These are phyloP conservation scores for Xylaria acuta DNA, from an alignment of 495 filamentous ascomycete genomes.

Conservation along the genomic window DNA sequence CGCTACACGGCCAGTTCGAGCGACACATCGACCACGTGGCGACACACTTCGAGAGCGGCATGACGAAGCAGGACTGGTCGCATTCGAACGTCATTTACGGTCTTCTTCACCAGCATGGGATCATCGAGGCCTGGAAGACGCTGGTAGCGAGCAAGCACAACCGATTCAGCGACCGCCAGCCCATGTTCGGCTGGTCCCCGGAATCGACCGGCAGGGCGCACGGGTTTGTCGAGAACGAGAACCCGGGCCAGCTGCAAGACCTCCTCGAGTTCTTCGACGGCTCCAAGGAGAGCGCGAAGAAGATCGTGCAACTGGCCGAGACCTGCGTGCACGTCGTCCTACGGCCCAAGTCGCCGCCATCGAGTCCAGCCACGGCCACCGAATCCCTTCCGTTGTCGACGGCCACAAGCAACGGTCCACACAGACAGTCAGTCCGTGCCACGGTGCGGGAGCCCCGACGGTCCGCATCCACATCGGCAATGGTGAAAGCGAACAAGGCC, in stretches of 20 bases:
- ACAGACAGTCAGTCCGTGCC: slow-evolving; percentile 16
- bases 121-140: slow-evolving; percentile 54
- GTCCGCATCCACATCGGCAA: slow-evolving; percentile 38
- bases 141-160: slow-evolving; percentile 48
- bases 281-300: slow-evolving; percentile 47
- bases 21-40: slow-evolving; percentile 60
- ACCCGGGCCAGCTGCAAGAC: slow-evolving; percentile 56
- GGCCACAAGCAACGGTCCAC: not conserved
- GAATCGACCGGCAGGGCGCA: slow-evolving; percentile 53
- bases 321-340: slow-evolving; percentile 49
- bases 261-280: slow-evolving; percentile 57
- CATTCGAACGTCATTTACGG: slow-evolving; percentile 59
- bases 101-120: slow-evolving; percentile 55
- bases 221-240: slow-evolving; percentile 56
- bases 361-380: slow-evolving; percentile 14
- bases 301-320: slow-evolving; percentile 50
- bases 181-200: slow-evolving; percentile 54
- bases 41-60: slow-evolving; percentile 54
- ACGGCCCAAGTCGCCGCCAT: slow-evolving; percentile 34
- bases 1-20: slow-evolving; percentile 52
- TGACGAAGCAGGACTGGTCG: slow-evolving; percentile 55
- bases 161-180: slow-evolving; percentile 50
- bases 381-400: not conserved
- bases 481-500: slow-evolving; percentile 27
- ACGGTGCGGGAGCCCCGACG: slow-evolving; percentile 33